Base-by-base conservation (phyloP, 176 grass and related monocot genomes). In the Ampelocalamus luodianensis region DNA sequence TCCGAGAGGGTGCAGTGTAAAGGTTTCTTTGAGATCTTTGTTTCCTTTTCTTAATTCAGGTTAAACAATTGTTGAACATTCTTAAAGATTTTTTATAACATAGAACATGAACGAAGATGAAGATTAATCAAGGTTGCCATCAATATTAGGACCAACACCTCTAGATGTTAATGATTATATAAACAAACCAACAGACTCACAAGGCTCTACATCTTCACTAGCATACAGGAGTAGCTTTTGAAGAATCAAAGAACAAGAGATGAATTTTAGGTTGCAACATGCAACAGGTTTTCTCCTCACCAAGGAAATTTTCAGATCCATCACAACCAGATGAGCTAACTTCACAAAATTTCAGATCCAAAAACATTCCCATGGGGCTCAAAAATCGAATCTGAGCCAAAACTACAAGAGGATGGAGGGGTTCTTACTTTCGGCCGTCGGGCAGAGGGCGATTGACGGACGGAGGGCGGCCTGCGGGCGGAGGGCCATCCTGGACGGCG, bases 211-310 rank as follows among this genome's bases (percentile, higher is more conserved):
- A 60, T 68, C 48, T 1, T 5, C 42, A 51, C 42, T 16, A 3
- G 20, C 18, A 40, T 32, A 23, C 0, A 60, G 10, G 22, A 42
- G 16, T 16, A 76, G 40, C 29, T 42, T 68, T 6, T 1, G 23
- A 5, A 43, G 9, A 74, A 81, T 51, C 53, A 86, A 34, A 44
- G 53, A 76, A 24, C 11, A 48, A 32, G 51, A 70, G 8, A 62
- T 6, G 34, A 5, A 16, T 53, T 76, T 76, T 5, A 54, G 48
- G 27, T 81, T 81, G 49, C 56, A 20, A 17, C 53, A 44, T 81
- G 49, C 56, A 20, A 17, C 53, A 44, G 29, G 29, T 29, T 29
- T 29, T 29, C 29, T 29, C 29, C 29, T 29, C 29, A 29, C 29
- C 1, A 29, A 29, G 29, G 29, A 29, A 29, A 1, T 29, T 29